Conservation (phyloP, 108 stramenopile genomes). For the Fragilaria radians region DNA sequence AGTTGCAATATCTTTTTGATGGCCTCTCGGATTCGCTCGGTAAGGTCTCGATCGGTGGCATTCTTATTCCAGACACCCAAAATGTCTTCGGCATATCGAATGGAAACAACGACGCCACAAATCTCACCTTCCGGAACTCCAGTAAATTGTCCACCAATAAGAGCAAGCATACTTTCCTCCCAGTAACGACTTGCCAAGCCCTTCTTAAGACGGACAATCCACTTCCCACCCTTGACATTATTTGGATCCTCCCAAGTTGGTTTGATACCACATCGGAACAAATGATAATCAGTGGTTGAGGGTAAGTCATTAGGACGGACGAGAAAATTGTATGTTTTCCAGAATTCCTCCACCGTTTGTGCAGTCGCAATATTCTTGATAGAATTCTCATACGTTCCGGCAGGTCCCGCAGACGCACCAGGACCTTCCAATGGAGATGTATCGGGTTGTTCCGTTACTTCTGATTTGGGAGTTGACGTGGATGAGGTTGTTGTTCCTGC, state of each 20-base stretch:
- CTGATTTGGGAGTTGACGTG: conserved; percentile 14
- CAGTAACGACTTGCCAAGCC: conserved; percentile 81
- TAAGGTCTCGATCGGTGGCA: conserved; percentile 62
- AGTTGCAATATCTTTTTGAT: conserved; percentile 81
- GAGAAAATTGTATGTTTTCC: conserved; percentile 86
- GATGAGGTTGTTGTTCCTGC: no score
- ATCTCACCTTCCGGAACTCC: conserved; percentile 80
- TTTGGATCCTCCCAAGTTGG: conserved; percentile 95
- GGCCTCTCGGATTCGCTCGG: conserved; percentile 72
- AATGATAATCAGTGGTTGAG: conserved; percentile 85
- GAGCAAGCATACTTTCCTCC: conserved; percentile 91
- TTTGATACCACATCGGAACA: conserved; percentile 92
- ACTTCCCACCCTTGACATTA: conserved; percentile 90
- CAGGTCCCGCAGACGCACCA: not conserved
- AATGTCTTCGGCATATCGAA: conserved; percentile 91
- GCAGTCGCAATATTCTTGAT: conserved; percentile 84
- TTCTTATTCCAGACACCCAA: conserved; percentile 90
- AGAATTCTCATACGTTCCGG: conserved; percentile 53
- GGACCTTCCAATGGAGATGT: conserved; percentile 1
- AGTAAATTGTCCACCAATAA: conserved; percentile 91
- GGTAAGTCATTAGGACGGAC: conserved; percentile 75
- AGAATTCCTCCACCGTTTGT: conserved; percentile 90
- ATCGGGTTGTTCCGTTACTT: conserved; percentile 13
- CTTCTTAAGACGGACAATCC: conserved; percentile 88
- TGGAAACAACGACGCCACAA: conserved; percentile 88